These are phyloP conservation scores for Atalantia buxifolia DNA, from an alignment of 345 rosid genomes.

Conservation along the genomic window DNA sequence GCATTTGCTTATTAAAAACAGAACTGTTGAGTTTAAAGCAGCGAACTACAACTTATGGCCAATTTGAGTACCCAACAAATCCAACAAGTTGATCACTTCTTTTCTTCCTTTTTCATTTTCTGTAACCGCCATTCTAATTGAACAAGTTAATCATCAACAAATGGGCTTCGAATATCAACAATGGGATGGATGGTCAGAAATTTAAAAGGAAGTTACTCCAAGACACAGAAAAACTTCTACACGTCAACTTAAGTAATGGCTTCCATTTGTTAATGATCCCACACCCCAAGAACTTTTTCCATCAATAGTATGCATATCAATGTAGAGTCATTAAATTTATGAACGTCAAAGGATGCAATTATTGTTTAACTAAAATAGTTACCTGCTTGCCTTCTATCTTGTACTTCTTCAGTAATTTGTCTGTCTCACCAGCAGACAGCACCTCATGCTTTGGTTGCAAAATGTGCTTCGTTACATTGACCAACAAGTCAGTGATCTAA, in stretches of 20 bases:
- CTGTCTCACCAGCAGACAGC: slow-evolving; percentile 27
- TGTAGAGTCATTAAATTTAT: background rate
- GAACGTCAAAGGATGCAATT: background rate
- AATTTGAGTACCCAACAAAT: background rate
- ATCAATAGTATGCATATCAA: background rate
- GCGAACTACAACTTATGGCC: background rate
- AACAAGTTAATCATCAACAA: background rate
- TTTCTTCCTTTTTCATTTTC: no score
- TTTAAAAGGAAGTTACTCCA: background rate
- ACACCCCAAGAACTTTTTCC: background rate
- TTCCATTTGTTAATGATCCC: background rate
- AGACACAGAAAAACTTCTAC: background rate
- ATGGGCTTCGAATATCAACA: background rate
- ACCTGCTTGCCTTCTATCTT: slow-evolving; percentile 35
- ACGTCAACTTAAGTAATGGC: background rate
- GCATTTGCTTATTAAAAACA: background rate
- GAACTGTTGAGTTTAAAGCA: background rate
- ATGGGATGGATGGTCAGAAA: background rate
- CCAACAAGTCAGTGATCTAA: slow-evolving; percentile 36
- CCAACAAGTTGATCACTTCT: no score
- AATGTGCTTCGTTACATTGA: slow-evolving; percentile 32
- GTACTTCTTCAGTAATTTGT: slow-evolving; percentile 24
- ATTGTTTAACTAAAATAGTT: background rate
- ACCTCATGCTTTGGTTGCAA: slow-evolving; percentile 28
- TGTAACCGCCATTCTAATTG: background rate